These are phyloP conservation scores for Colletotrichum euphorbiae DNA, from an alignment of 2,329 filamentous ascomycete species.

Conservation along the genomic window DNA sequence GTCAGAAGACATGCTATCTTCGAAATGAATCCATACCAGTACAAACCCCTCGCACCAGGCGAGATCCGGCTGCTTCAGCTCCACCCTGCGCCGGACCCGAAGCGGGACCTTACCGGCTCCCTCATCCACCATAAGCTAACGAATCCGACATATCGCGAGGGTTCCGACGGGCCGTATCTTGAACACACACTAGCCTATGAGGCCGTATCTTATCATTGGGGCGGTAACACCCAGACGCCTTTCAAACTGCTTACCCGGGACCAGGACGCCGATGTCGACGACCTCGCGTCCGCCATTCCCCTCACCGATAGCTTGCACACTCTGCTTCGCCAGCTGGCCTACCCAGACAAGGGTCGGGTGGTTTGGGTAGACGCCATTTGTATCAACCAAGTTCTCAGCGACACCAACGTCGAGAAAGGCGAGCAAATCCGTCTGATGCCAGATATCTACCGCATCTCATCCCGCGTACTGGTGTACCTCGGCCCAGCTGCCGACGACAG, in stretches of 20 bases:
- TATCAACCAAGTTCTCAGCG: conserved; percentile 11
- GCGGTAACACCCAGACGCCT: conserved; percentile 1
- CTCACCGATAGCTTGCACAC: conserved; percentile 2
- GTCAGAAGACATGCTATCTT: too few species aligned
- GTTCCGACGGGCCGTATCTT: neutral
- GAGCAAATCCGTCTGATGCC: conserved; percentile 18
- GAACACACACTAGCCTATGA: conserved; percentile 10
- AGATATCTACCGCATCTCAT: conserved; percentile 10
- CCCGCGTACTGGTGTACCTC: conserved; percentile 7
- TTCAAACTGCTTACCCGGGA: conserved; percentile 4
- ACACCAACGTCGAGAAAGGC: conserved; percentile 3
- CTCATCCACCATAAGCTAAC: neutral
- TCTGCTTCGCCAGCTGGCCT: neutral
- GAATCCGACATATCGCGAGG: neutral
- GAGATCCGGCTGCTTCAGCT: conserved; percentile 22
- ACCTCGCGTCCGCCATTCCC: neutral
- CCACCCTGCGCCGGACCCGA: conserved; percentile 11
- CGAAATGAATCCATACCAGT: neutral
- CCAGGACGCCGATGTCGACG: neutral
- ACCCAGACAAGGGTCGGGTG: neutral
- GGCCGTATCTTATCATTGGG: conserved; percentile 22
- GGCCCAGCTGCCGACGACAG: neutral
- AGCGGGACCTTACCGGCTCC: neutral
- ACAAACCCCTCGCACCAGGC: neutral
- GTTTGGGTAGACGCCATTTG: conserved; percentile 24